Percentiles rank a stretch among this genome's conserved stretches.
Conservation (phyloP, 2,329 filamentous ascomycete genomes). For the Kalmusia sp. region DNA sequence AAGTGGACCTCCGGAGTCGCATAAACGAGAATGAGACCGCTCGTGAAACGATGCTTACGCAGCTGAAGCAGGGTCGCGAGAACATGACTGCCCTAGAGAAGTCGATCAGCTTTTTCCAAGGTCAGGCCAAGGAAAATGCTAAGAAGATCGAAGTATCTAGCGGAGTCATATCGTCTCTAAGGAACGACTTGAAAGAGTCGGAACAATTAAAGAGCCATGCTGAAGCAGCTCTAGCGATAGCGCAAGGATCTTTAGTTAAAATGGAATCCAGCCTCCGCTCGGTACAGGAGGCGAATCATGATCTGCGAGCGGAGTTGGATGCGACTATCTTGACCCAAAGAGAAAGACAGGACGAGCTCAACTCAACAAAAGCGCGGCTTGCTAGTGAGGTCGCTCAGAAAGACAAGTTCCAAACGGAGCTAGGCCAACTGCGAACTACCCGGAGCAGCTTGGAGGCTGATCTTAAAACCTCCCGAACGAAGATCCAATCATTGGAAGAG, state of each 20-base stretch:
- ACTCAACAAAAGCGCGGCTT: constrained; percentile 16
- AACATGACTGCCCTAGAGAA: constrained; percentile 31
- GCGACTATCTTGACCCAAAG: constrained; percentile 20
- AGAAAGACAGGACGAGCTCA: constrained; percentile 29
- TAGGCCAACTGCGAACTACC: constrained; percentile 25
- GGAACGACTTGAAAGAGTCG: constrained; percentile 30
- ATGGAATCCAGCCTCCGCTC: constrained; percentile 22
- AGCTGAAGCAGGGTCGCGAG: constrained; percentile 29
- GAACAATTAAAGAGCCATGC: constrained; percentile 26
- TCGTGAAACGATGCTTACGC: constrained; percentile 20
- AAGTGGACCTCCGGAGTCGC: constrained; percentile 27
- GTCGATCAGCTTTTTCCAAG: constrained; percentile 29
- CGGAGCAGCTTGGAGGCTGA: constrained; percentile 24
- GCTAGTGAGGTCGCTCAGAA: constrained; percentile 20
- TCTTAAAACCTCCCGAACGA: constrained; percentile 27
- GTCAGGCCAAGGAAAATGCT: constrained; percentile 28
- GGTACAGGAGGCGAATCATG: constrained; percentile 21
- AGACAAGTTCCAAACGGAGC: constrained; percentile 25
- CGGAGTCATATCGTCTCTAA: constrained; percentile 30
- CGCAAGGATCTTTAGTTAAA: constrained; percentile 22
- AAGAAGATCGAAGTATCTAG: constrained; percentile 31
- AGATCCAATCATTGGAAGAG: constrained; percentile 26
- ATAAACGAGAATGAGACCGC: constrained; percentile 29
- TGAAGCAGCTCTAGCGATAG: constrained; percentile 29
- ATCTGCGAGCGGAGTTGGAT: constrained; percentile 31